These are phyloP conservation scores for Xylariaceae sp. DNA, from an alignment of 2,329 filamentous ascomycete genomes.

Conservation along the genomic window DNA sequence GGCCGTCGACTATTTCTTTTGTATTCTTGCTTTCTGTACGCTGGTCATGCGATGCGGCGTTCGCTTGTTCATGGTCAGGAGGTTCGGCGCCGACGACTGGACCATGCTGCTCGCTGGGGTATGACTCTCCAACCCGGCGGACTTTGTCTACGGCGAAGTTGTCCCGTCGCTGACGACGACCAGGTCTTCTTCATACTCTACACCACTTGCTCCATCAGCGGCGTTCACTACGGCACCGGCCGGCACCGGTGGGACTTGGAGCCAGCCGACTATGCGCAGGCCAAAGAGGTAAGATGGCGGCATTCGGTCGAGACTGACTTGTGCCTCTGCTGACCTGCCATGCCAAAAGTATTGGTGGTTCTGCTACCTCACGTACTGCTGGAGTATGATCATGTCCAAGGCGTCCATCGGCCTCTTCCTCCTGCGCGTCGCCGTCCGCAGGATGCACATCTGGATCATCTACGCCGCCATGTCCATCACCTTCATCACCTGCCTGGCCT, in stretches of 20 bases:
- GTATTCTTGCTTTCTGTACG: slow-evolving; percentile 1
- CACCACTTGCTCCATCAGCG: slow-evolving; percentile 25
- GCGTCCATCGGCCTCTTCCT: slow-evolving; percentile 17
- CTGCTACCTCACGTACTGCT: slow-evolving; percentile 15
- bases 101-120: slow-evolving; percentile 8
- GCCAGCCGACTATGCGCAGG: slow-evolving; percentile 17
- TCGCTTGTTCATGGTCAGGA: slow-evolving; percentile 7
- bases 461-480: slow-evolving; percentile 12
- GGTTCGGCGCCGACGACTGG: slow-evolving; percentile 9
- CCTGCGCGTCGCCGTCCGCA: slow-evolving; percentile 13
- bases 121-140: not conserved
- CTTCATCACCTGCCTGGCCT: slow-evolving; percentile 10
- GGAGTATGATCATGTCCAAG: slow-evolving; percentile 16
- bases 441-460: slow-evolving; percentile 12
- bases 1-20: slow-evolving; percentile 1
- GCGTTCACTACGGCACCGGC: slow-evolving; percentile 34
- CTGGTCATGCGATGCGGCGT: slow-evolving; percentile 3
- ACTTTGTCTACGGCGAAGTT: not conserved
- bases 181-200: slow-evolving; percentile 31
- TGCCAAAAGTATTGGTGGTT: slow-evolving; percentile 17
- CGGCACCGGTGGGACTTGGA: slow-evolving; percentile 27
- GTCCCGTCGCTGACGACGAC: not conserved
- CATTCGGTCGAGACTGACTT: too few relatives aligned
- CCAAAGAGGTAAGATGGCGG: slow-evolving; percentile 27
- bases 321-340: too few relatives aligned